A percentile compares a stretch with the other conserved stretches of the same genome.
Conservation (phyloP, 371 early-diverging fungal species). For the Basidiobolus meristosporus region DNA sequence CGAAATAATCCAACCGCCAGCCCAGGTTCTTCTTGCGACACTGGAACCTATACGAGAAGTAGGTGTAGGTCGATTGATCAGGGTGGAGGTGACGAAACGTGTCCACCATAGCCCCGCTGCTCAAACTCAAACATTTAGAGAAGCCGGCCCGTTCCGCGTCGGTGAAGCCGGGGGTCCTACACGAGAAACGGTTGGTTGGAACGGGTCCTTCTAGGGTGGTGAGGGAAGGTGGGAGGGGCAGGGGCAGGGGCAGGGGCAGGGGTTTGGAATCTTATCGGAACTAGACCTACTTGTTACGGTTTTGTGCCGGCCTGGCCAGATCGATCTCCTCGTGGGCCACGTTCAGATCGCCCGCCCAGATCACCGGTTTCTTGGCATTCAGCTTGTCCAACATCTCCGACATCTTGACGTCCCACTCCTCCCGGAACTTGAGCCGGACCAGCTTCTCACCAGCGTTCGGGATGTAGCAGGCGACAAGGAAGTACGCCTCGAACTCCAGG, state of each 20-base stretch:
- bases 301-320: constrained; percentile 62
- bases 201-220: too few species aligned
- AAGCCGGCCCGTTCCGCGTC: constrained; percentile 67
- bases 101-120: constrained; percentile 34
- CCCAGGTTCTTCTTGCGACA: constrained; percentile 56
- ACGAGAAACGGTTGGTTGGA: too few species aligned
- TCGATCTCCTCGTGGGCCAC: constrained; percentile 72
- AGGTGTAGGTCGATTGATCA: constrained; percentile 52
- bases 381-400: constrained; percentile 39
- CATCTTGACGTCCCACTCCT: constrained; percentile 47
- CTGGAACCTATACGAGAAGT: constrained; percentile 58
- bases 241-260: too few species aligned
- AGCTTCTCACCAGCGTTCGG: constrained; percentile 67
- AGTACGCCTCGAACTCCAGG: constrained; percentile 38
- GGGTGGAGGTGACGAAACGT: constrained; percentile 60
- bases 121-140: constrained; percentile 25
- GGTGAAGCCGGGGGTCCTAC: constrained; percentile 67
- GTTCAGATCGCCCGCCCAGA: constrained; percentile 82
- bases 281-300: constrained; percentile 16
- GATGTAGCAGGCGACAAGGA: constrained; percentile 57
- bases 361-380: constrained; percentile 47
- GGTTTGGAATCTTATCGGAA: too few species aligned
- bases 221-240: too few species aligned
- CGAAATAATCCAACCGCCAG: constrained; percentile 83
- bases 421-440: constrained; percentile 34